phyloP scores from a whole-genome alignment of 805 yeast genomes.

The Yarrowia deformans region DNA sequence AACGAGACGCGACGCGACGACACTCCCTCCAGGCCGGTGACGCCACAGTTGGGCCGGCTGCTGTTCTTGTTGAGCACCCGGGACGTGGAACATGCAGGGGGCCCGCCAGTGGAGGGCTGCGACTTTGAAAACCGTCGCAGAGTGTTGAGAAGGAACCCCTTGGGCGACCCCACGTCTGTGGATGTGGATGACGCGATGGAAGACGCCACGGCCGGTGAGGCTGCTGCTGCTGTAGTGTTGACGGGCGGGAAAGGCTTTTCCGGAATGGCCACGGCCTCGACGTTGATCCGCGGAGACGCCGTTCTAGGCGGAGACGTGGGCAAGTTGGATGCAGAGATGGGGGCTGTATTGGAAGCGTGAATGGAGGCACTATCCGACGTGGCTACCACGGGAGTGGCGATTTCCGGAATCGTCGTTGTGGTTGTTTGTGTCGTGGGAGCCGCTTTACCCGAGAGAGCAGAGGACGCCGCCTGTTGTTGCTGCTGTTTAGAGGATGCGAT shows the following conservation, averaged over 20 bases:
- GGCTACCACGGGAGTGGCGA: neutral
- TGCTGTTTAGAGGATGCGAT: neutral
- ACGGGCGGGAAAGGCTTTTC: neutral
- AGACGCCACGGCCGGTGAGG: neutral
- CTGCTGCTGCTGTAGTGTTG: neutral
- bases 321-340: neutral
- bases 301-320: constrained; percentile 10
- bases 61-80: constrained; percentile 25
- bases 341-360: neutral
- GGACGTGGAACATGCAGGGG: neutral
- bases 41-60: neutral
- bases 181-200: constrained; percentile 29
- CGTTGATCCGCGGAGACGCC: constrained; percentile 17
- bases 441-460: neutral
- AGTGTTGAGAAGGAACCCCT: constrained; percentile 28
- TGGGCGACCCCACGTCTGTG: constrained; percentile 10
- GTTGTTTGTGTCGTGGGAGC: constrained; percentile 17
- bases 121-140: constrained; percentile 29
- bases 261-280: constrained; percentile 16
- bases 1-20: constrained; percentile 73
- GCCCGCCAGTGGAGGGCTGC: neutral
- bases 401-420: constrained; percentile 1
- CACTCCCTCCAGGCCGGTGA: constrained; percentile 39
- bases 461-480: neutral
- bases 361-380: neutral